These are phyloP conservation scores for Fragosphaeria purpurea DNA, from an alignment of 2,329 filamentous ascomycete species.

Conservation along the genomic window DNA sequence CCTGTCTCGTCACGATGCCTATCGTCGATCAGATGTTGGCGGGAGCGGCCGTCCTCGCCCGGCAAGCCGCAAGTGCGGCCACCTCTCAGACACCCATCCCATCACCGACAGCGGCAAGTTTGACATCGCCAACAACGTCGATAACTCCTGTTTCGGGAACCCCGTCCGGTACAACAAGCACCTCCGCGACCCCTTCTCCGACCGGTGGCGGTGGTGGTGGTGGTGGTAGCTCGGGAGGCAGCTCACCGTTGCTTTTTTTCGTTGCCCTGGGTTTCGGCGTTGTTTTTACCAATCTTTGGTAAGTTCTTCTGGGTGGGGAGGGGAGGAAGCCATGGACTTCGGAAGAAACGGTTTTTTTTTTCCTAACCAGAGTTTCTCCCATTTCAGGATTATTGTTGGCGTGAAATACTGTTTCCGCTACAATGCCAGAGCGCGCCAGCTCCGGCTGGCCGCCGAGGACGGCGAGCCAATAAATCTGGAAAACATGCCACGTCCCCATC, in stretches of 20 bases:
- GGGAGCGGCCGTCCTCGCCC: conserved; percentile 17
- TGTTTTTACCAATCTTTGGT: conserved; percentile 98
- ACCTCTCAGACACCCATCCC: background rate
- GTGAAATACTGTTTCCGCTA: conserved; percentile 99
- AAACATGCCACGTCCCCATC: conserved; percentile 73
- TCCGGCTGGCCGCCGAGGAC: conserved; percentile 66
- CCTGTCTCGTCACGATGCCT: conserved; percentile 13
- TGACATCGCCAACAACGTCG: conserved; percentile 5
- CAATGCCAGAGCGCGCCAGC: conserved; percentile 80
- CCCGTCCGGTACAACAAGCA: background rate
- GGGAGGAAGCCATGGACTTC: background rate
- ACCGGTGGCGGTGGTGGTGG: background rate
- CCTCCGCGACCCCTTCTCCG: conserved; percentile 7
- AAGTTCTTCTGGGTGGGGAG: conserved; percentile 27
- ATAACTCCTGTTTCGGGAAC: conserved; percentile 7
- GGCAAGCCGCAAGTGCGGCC: conserved; percentile 14
- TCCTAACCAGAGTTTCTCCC: background rate
- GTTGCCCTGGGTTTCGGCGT: conserved; percentile 80
- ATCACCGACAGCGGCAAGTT: conserved; percentile 1
- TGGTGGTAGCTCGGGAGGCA: conserved; percentile 14
- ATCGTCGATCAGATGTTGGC: conserved; percentile 18
- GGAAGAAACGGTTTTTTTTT: background rate
- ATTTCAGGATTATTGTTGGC: conserved; percentile 87
- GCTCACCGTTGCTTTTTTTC: conserved; percentile 31
- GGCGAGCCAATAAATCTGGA: conserved; percentile 83